Percentiles rank a stretch among this genome's conserved stretches.
Conservation (phyloP, 2,329 filamentous ascomycete genomes). For the Ophiocordyceps polyrhachis-furcata region DNA sequence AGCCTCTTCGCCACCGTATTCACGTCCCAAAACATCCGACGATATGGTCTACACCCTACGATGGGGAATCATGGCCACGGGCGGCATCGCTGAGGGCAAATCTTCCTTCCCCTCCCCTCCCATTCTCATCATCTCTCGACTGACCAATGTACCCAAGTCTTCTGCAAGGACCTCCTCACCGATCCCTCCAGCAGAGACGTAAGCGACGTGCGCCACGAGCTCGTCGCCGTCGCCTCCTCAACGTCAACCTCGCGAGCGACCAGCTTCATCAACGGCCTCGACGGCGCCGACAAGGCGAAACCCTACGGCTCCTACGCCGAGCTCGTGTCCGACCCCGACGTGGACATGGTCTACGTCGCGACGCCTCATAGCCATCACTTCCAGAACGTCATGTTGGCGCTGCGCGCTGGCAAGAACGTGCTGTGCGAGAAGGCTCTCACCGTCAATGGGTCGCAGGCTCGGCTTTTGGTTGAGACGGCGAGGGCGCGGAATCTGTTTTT, state of each 20-base stretch:
- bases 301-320: conserved; percentile 70
- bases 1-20: too few species aligned
- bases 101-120: background rate
- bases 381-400: conserved; percentile 71
- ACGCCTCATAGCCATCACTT: conserved; percentile 89
- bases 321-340: conserved; percentile 56
- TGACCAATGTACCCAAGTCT: conserved; percentile 22
- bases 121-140: background rate
- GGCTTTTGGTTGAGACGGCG: conserved; percentile 53
- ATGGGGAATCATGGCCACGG: conserved; percentile 45
- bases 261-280: conserved; percentile 52
- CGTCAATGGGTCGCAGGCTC: conserved; percentile 60
- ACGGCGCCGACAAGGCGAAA: conserved; percentile 47
- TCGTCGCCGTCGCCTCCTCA: conserved; percentile 67
- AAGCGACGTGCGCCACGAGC: conserved; percentile 54
- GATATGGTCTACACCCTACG: conserved; percentile 21
- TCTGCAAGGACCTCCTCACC: conserved; percentile 61
- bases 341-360: conserved; percentile 77
- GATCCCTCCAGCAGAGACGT: conserved; percentile 53
- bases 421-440: conserved; percentile 86
- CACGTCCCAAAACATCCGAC: too few species aligned
- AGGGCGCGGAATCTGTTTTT: conserved; percentile 54
- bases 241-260: conserved; percentile 49
- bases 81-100: conserved; percentile 36
- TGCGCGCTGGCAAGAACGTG: conserved; percentile 72